These are phyloP conservation scores for Eimeria praecox DNA, from an alignment of 169 alveolate species.

Conservation along the genomic window DNA sequence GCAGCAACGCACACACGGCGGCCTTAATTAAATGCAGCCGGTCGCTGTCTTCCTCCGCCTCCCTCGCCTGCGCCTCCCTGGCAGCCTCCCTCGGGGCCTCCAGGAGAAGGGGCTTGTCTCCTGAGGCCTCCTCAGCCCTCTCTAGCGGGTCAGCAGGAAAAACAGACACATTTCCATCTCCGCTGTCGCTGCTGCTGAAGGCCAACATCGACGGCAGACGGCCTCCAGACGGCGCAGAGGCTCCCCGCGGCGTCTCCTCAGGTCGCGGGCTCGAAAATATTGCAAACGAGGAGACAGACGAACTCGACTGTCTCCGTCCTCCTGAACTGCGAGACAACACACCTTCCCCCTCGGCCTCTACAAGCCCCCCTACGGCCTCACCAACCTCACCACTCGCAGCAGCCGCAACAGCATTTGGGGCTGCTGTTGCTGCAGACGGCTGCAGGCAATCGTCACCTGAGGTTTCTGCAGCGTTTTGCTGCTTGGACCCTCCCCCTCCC, in stretches of 20 bases:
- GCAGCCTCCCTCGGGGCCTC: background rate
- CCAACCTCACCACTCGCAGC: background rate
- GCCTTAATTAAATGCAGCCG: conserved; percentile 39
- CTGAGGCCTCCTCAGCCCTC: background rate
- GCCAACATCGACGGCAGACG: conserved; percentile 6
- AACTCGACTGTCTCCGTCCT: conserved; percentile 23
- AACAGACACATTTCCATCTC: background rate
- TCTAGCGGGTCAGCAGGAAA: background rate
- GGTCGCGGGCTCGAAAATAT: conserved; percentile 42
- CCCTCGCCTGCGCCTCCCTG: background rate
- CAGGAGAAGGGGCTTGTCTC: background rate
- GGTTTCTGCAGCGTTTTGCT: background rate
- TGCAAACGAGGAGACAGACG: conserved; percentile 41
- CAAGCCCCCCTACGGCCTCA: background rate
- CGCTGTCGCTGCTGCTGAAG: conserved; percentile 47
- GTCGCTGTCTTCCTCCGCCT: background rate
- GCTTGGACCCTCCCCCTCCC: conserved; percentile 12
- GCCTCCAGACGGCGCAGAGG: background rate
- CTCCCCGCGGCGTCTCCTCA: conserved; percentile 58
- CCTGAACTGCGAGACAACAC: background rate
- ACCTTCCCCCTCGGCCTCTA: background rate
- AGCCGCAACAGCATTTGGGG: background rate
- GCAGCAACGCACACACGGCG: conserved; percentile 48
- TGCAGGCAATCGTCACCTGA: conserved; percentile 4
- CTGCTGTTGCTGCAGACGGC: conserved; percentile 17